These are phyloP conservation scores for Colletotrichum coccodes DNA, from an alignment of 2,329 filamentous ascomycete species.

Conservation along the genomic window DNA sequence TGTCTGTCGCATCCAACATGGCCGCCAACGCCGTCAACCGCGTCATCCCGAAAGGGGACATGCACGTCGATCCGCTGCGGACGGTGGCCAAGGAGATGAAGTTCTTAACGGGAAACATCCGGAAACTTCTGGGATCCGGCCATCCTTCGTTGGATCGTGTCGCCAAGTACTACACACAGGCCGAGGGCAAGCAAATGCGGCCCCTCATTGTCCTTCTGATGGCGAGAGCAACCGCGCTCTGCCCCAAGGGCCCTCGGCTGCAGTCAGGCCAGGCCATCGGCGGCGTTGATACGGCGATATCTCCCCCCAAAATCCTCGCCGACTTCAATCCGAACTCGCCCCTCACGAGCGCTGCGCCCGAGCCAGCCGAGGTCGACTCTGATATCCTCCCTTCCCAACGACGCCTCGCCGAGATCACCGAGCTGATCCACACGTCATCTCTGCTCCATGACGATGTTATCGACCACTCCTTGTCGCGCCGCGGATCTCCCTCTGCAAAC, in stretches of 20 bases:
- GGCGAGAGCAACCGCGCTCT: slow-evolving; percentile 89
- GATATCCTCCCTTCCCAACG: slow-evolving; percentile 93
- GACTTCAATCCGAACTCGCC: slow-evolving; percentile 81
- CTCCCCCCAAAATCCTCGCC: slow-evolving; percentile 69
- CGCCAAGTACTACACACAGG: slow-evolving; percentile 97
- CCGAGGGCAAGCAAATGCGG: slow-evolving; percentile 95
- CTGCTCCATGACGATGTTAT: slow-evolving; percentile 98
- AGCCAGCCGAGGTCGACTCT: slow-evolving; percentile 53
- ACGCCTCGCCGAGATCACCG: slow-evolving; percentile 93
- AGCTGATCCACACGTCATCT: slow-evolving; percentile 96
- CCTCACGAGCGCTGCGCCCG: slow-evolving; percentile 54
- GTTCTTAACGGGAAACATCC: slow-evolving; percentile 92
- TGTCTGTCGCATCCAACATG: slow-evolving; percentile 76
- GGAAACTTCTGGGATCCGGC: slow-evolving; percentile 90
- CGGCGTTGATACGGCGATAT: slow-evolving; percentile 65
- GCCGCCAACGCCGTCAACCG: slow-evolving; percentile 74
- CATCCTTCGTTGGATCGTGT: slow-evolving; percentile 95
- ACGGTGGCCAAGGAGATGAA: slow-evolving; percentile 97
- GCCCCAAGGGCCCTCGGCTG: slow-evolving; percentile 66
- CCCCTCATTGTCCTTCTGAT: slow-evolving; percentile 96
- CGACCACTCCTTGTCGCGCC: slow-evolving; percentile 87
- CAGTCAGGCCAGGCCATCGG: slow-evolving; percentile 52
- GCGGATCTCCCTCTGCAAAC: slow-evolving; percentile 88
- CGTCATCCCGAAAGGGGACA: slow-evolving; percentile 66
- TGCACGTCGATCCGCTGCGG: slow-evolving; percentile 87